Conservation (phyloP, 108 stramenopile species). For the Nannochloropsis oceanica region DNA sequence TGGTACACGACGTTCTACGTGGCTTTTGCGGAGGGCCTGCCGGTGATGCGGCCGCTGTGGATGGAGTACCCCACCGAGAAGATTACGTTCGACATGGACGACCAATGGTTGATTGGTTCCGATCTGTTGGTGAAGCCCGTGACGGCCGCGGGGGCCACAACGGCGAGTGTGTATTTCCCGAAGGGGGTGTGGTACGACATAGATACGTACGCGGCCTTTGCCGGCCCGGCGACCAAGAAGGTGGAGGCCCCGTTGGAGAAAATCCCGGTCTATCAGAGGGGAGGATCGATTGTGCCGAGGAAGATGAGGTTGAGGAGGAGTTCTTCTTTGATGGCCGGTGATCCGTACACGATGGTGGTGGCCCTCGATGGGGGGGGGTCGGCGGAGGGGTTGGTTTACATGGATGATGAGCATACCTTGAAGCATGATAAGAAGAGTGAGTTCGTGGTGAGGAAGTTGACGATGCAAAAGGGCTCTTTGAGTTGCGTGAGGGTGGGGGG, state of each 20-base stretch:
- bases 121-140: constrained; percentile 93
- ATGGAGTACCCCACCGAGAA: constrained; percentile 3
- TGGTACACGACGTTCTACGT: constrained; percentile 89
- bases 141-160: constrained; percentile 55
- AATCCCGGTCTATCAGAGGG: constrained; percentile 19
- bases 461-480: constrained; percentile 11
- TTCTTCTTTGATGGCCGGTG: constrained; percentile 63
- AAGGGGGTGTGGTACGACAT: constrained; percentile 5
- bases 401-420: constrained; percentile 90
- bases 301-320: constrained; percentile 69
- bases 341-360: constrained; percentile 90
- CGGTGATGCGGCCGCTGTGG: constrained; percentile 65
- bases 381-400: constrained; percentile 70
- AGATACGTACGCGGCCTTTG: not conserved
- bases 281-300: constrained; percentile 24
- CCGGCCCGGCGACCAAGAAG: not conserved
- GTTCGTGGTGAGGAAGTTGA: constrained; percentile 5
- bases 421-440: constrained; percentile 25
- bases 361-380: constrained; percentile 52
- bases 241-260: constrained; percentile 17
- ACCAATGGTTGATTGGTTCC: constrained; percentile 78
- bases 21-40: constrained; percentile 68
- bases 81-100: constrained; percentile 18
- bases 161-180: constrained; percentile 59
- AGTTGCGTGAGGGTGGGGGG: not conserved